These are phyloP conservation scores for Aquilaria malaccensis DNA, from an alignment of 345 rosid species.

Conservation along the genomic window DNA sequence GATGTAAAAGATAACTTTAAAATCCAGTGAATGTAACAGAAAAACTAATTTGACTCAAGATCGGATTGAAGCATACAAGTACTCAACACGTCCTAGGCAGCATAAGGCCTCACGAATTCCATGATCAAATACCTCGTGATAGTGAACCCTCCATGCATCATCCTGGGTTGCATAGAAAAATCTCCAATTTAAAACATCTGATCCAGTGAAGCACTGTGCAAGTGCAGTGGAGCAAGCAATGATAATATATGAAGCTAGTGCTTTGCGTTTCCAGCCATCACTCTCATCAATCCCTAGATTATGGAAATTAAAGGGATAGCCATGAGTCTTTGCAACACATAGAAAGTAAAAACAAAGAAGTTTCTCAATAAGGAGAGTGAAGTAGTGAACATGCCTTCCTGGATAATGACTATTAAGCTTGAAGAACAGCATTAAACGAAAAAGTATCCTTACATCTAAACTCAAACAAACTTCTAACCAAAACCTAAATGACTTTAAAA, in stretches of 20 bases:
- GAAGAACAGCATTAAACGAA: too few relatives aligned
- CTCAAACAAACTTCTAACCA: too few relatives aligned
- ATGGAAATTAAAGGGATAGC: slow-evolving; percentile 7
- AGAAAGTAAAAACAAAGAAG: too few relatives aligned
- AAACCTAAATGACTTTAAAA: too few relatives aligned
- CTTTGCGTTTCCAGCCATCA: slow-evolving; percentile 40
- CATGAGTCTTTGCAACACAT: too few relatives aligned
- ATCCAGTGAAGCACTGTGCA: slow-evolving; percentile 67
- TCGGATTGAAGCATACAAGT: slow-evolving; percentile 44
- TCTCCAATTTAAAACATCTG: slow-evolving; percentile 79
- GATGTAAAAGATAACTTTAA: slow-evolving; percentile 9
- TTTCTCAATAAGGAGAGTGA: too few relatives aligned
- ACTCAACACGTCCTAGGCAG: slow-evolving; percentile 76
- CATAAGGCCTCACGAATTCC: slow-evolving; percentile 94
- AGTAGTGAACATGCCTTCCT: too few relatives aligned
- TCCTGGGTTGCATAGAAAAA: slow-evolving; percentile 78
- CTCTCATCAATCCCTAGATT: slow-evolving; percentile 37
- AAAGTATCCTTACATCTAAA: too few relatives aligned
- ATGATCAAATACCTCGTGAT: slow-evolving; percentile 87
- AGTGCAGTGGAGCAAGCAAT: slow-evolving; percentile 44
- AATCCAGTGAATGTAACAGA: neutral
- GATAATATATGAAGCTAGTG: slow-evolving; percentile 41
- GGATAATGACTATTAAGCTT: too few relatives aligned
- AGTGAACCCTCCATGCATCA: slow-evolving; percentile 92
- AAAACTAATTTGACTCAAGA: slow-evolving; percentile 6